Conservation (phyloP, 257 asterid genomes). For the Nicotiana knightiana region DNA sequence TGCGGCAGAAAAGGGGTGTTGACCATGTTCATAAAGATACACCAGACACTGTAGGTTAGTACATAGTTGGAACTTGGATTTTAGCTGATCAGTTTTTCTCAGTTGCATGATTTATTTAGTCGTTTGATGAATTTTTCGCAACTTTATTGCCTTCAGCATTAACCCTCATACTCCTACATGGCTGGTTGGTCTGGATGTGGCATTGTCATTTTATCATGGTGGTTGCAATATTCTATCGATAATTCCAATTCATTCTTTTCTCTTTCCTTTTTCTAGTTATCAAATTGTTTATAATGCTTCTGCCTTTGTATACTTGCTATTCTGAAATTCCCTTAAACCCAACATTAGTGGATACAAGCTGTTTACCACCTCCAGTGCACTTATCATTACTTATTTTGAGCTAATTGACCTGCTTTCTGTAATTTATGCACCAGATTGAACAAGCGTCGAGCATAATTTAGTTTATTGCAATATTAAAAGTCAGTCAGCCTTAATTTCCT, state of each 20-base stretch:
- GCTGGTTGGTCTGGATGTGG: conserved; percentile 2
- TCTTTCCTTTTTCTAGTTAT: neutral
- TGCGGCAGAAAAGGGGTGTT: conserved; percentile 24
- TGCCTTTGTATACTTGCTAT: neutral
- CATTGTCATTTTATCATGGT: neutral
- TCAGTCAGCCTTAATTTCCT: neutral
- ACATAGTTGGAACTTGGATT: neutral
- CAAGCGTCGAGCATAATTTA: neutral
- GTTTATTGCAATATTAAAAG: neutral
- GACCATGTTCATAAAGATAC: conserved; percentile 23
- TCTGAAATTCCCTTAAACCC: neutral
- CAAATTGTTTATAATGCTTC: neutral
- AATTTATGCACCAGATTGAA: neutral
- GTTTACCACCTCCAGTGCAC: neutral
- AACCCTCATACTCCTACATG: neutral
- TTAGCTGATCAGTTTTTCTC: neutral
- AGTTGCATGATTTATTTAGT: neutral
- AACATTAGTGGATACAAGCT: neutral
- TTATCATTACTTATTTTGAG: neutral
- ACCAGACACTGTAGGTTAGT: conserved; percentile 54
- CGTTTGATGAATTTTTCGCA: neutral
- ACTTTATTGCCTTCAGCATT: conserved; percentile 2
- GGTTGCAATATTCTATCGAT: neutral
- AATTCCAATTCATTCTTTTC: neutral
- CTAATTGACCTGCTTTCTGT: neutral